phyloP scores from a whole-genome alignment of 2,329 filamentous ascomycete genomes.

The Diaporthe sp. region DNA sequence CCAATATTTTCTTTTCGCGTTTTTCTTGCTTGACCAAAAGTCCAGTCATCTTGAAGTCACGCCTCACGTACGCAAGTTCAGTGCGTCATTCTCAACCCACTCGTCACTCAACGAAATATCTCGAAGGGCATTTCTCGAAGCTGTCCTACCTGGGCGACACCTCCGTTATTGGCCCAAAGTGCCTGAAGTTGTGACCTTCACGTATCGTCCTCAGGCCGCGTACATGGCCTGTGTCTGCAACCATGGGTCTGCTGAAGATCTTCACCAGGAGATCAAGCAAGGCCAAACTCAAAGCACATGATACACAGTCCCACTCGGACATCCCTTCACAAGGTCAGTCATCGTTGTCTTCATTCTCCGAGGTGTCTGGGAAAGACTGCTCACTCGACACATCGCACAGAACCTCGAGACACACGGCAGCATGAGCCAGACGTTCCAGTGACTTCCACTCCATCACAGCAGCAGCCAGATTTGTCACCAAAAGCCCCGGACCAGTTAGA shows the following conservation, averaged over 20 bases:
- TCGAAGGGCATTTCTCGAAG: neutral
- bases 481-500: constrained; percentile 40
- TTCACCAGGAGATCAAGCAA: constrained; percentile 49
- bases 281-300: constrained; percentile 32
- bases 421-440: constrained; percentile 43
- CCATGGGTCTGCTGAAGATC: constrained; percentile 54
- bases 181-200: neutral
- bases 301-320: neutral
- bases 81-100: neutral
- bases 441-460: neutral
- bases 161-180: neutral
- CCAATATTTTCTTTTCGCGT: neutral
- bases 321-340: constrained; percentile 27
- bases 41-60: neutral
- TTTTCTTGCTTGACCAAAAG: neutral
- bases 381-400: constrained; percentile 11
- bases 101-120: neutral
- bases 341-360: neutral
- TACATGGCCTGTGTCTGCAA: constrained; percentile 38
- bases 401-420: constrained; percentile 17
- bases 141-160: neutral
- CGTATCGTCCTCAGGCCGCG: neutral
- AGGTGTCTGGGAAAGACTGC: neutral
- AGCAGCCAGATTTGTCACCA: constrained; percentile 30
- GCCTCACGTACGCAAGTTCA: neutral